Evolutionary conservation across 2,329 filamentous ascomycete species (phyloP).

Genomic region (Colletotrichum abscissum): DNA sequence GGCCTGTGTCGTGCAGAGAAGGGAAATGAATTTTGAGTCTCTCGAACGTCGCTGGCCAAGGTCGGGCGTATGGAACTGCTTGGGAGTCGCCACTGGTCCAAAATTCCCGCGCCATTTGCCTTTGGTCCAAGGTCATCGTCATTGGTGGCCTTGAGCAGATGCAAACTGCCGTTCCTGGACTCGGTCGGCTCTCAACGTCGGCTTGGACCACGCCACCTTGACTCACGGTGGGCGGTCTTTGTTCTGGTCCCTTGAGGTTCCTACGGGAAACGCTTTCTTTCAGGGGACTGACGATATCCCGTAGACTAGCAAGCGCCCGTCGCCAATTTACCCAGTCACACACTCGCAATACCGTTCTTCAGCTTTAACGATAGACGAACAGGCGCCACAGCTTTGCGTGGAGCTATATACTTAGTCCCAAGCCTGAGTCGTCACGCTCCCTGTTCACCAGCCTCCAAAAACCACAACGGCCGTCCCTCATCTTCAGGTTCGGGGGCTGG

Average conservation of each 20-base stretch:
- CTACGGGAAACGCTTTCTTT: not conserved
- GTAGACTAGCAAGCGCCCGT: not conserved
- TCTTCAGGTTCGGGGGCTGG: not conserved
- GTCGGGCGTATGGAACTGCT: not conserved
- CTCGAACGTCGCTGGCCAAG: not conserved
- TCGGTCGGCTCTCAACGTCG: conserved; percentile 19
- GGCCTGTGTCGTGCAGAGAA: not conserved
- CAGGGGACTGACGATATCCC: conserved; percentile 19
- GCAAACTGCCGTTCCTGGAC: conserved; percentile 22
- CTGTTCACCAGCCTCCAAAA: not conserved
- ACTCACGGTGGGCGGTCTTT: conserved; percentile 18
- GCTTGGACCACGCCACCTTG: conserved; percentile 30
- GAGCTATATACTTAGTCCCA: not conserved
- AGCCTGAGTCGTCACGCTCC: not conserved
- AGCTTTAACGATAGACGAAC: not conserved
- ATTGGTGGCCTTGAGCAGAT: not conserved
- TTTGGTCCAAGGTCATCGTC: not conserved
- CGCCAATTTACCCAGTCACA: not conserved
- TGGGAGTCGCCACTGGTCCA: conserved; percentile 2
- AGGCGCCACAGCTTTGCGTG: not conserved
- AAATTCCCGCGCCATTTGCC: conserved; percentile 4
- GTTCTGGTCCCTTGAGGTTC: conserved; percentile 5
- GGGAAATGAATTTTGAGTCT: not conserved
- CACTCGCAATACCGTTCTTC: not conserved
- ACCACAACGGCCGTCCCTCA: not conserved